A percentile compares a stretch with the other conserved stretches of the same genome.
Evolutionary conservation across 1,139 yeast species (phyloP).

Genomic region (Taphrina deformans): DNA sequence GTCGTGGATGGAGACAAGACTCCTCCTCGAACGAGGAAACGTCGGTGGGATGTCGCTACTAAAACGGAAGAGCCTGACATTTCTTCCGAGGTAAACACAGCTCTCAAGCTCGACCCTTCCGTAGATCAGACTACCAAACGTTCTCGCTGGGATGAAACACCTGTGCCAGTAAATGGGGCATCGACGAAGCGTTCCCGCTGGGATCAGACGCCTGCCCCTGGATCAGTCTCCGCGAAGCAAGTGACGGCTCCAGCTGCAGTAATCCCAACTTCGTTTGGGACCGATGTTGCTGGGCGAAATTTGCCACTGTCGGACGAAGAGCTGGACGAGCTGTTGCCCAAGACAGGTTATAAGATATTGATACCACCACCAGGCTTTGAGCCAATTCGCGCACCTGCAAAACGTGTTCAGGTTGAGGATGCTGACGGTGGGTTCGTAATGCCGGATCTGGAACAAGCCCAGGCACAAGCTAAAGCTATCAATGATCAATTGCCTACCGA

Average conservation of each 20-base stretch:
- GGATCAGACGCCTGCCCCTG: slow-evolving; percentile 43
- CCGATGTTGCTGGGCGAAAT: slow-evolving; percentile 41
- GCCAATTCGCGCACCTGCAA: slow-evolving; percentile 44
- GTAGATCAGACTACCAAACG: slow-evolving; percentile 35
- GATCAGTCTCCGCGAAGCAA: slow-evolving; percentile 11
- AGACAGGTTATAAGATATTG: slow-evolving; percentile 53
- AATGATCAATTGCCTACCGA: slow-evolving; percentile 52
- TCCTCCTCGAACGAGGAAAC: slow-evolving; percentile 39
- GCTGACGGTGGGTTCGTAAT: slow-evolving; percentile 46
- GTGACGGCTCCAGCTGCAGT: slow-evolving; percentile 39
- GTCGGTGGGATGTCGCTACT: slow-evolving; percentile 34
- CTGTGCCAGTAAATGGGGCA: slow-evolving; percentile 35
- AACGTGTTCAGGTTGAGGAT: slow-evolving; percentile 46
- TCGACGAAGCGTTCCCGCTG: slow-evolving; percentile 41
- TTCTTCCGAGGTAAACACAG: slow-evolving; percentile 1
- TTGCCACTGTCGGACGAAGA: slow-evolving; percentile 54
- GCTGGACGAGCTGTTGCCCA: slow-evolving; percentile 57
- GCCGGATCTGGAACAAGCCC: slow-evolving; percentile 44
- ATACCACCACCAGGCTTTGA: slow-evolving; percentile 54
- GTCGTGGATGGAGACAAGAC: slow-evolving; percentile 37
- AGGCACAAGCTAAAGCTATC: slow-evolving; percentile 42
- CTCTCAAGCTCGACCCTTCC: slow-evolving; percentile 22
- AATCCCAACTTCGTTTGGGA: slow-evolving; percentile 48
- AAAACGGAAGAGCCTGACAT: not conserved
- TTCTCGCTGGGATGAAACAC: slow-evolving; percentile 42